Base-by-base conservation (phyloP, 1,284 basidiomycete species). In the Quambalaria eucalypti region DNA sequence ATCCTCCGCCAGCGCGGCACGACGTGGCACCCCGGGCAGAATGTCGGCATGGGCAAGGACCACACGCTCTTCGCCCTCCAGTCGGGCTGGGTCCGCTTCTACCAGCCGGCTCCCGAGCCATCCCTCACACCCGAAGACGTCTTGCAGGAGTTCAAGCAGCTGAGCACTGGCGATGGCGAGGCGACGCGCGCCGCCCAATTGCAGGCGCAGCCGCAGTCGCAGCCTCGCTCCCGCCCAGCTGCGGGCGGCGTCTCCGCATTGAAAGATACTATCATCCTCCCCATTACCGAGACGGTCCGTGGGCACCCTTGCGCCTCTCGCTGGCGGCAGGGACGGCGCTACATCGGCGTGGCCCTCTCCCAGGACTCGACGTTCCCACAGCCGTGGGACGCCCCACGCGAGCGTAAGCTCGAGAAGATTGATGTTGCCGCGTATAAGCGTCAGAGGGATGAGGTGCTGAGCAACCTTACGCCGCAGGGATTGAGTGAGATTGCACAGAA, bases 1-100 rank as follows among this genome's bases (percentile, higher is more conserved):
- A 63, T 75, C 60, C 57, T 63, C 50, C 62, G 73, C 26, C 73
- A 75, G 48, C 64, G 73, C 47, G 73, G 73, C 28, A 74, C 73
- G 9, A 60, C 62, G 23, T 75, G 71, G 71, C 71, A 75, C 38
- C 59, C 73, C 0, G 73, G 73, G 10, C 64, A 70, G 38, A 69
- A 75, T 38, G 70, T 68, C 16, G 54, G 51, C 19, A 73, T 74
- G 48, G 73, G 73, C 55, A 62, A 61, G 49, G 73, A 75, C 42
- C 73, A 75, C 61, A 74, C 73, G 47, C 62, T 74, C 52, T 74
- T 67, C 55, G 72, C 73, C 12, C 66, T 62, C 5, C 61, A 61
- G 21, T 64, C 71, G 0, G 73, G 73, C 36, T 73, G 62, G 40
- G 72, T 75, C n/a, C 64, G 65, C 38, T 75, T 69, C 60, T 75